A percentile compares a stretch with the other conserved stretches of the same genome.
phyloP scores from a whole-genome alignment of 352 stramenopile genomes.

The Globisporangium echinulatum region DNA sequence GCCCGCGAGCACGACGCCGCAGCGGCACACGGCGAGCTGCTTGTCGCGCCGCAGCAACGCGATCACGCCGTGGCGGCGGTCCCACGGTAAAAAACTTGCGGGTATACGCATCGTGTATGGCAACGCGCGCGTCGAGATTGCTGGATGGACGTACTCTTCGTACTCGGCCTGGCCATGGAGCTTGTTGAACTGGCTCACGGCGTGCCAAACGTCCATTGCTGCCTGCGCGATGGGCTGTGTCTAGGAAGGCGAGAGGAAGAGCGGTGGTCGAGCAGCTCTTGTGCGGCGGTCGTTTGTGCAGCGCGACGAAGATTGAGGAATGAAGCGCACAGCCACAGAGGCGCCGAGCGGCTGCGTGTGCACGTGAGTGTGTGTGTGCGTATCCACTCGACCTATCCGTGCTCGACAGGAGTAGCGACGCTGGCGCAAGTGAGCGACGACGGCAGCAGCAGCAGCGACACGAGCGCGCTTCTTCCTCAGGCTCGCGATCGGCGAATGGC shows the following conservation, averaged over 20 bases:
- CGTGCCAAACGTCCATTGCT: slow-evolving; percentile 79
- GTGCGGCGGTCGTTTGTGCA: too few species aligned
- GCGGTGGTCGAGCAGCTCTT: too few species aligned
- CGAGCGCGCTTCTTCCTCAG: too few species aligned
- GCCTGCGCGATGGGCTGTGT: background rate
- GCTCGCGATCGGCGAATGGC: too few species aligned
- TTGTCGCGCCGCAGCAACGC: slow-evolving; percentile 61
- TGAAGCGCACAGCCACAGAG: too few species aligned
- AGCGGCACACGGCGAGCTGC: slow-evolving; percentile 63
- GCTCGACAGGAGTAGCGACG: too few species aligned
- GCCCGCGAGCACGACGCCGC: slow-evolving; percentile 63
- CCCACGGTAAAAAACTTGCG: slow-evolving; percentile 59
- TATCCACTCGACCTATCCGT: too few species aligned
- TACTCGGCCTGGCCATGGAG: slow-evolving; percentile 49
- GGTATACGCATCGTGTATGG: slow-evolving; percentile 65
- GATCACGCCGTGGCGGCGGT: slow-evolving; percentile 57
- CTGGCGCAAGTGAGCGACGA: too few species aligned
- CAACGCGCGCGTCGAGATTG: slow-evolving; percentile 32
- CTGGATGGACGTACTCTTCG: slow-evolving; percentile 46
- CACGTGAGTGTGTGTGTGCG: too few species aligned
- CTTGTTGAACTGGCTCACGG: slow-evolving; percentile 47
- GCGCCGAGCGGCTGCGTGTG: too few species aligned
- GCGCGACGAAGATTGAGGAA: too few species aligned
- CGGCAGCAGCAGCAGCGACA: too few species aligned
- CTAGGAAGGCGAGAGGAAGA: background rate